phyloP scores from a whole-genome alignment of 768 basidiomycete species.

The Panaeolus cyanescens region DNA sequence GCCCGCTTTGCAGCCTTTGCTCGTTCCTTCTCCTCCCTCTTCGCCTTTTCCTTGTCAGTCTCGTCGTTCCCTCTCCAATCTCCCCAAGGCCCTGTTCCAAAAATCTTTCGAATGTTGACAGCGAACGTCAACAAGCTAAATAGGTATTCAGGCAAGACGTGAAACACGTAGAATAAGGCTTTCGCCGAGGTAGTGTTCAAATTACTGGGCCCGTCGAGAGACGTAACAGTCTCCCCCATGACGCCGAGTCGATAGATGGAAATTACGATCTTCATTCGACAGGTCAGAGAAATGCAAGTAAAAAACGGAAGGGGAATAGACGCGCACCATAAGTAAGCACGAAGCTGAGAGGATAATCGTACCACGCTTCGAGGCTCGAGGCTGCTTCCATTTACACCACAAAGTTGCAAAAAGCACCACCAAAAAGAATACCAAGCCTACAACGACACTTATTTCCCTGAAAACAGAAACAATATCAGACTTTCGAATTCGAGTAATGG shows the following conservation, averaged over 20 bases:
- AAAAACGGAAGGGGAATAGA: not conserved
- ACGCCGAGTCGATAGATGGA: slow-evolving; percentile 41
- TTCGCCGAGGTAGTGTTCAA: slow-evolving; percentile 37
- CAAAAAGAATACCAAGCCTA: slow-evolving; percentile 18
- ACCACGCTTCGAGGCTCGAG: slow-evolving; percentile 26
- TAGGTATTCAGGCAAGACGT: slow-evolving; percentile 47
- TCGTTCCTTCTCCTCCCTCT: slow-evolving; percentile 16
- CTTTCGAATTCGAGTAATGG: not conserved
- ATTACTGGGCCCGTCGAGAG: slow-evolving; percentile 33
- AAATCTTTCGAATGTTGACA: slow-evolving; percentile 32
- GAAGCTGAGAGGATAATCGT: slow-evolving; percentile 20
- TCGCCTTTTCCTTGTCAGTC: slow-evolving; percentile 22
- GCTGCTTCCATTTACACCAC: slow-evolving; percentile 25
- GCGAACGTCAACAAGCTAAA: slow-evolving; percentile 27
- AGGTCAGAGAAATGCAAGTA: not conserved
- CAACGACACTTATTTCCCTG: slow-evolving; percentile 26
- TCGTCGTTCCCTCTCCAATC: slow-evolving; percentile 34
- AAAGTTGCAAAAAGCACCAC: slow-evolving; percentile 14
- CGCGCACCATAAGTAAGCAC: slow-evolving; percentile 32
- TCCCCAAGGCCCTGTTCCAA: slow-evolving; percentile 34
- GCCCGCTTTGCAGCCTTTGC: slow-evolving; percentile 13
- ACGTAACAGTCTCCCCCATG: slow-evolving; percentile 35
- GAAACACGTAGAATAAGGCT: slow-evolving; percentile 44
- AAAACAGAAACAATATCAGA: not conserved
- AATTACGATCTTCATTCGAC: slow-evolving; percentile 25